Percentiles rank a stretch among this genome's conserved stretches.
Conservation (phyloP, 257 asterid species). For the Fraxinus americana region DNA sequence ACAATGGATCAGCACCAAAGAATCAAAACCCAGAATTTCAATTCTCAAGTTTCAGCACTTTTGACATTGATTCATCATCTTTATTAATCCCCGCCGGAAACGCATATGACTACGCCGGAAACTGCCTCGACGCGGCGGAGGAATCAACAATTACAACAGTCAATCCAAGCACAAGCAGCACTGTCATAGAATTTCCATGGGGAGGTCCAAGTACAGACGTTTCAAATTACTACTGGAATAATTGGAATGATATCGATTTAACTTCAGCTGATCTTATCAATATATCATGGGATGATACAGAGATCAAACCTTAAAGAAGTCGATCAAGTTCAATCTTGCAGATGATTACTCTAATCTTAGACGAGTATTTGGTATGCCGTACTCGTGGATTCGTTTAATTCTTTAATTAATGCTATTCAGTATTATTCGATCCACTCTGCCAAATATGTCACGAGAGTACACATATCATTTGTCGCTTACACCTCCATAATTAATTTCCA, state of each 20-base stretch:
- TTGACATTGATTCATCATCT: constrained; percentile 28
- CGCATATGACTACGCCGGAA: constrained; percentile 26
- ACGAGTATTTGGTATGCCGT: background rate
- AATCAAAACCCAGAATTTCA: constrained; percentile 30
- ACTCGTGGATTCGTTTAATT: background rate
- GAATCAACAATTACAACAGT: constrained; percentile 47
- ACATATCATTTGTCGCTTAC: background rate
- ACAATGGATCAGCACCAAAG: constrained; percentile 17
- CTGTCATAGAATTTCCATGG: constrained; percentile 36
- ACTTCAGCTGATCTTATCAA: constrained; percentile 36
- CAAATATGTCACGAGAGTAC: background rate
- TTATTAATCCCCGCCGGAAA: constrained; percentile 30
- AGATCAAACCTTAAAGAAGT: constrained; percentile 32
- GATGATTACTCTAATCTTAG: background rate
- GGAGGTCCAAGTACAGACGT: constrained; percentile 35
- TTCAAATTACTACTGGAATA: constrained; percentile 41
- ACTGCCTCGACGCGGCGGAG: constrained; percentile 41
- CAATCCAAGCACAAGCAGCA: constrained; percentile 34
- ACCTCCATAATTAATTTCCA: background rate
- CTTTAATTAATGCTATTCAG: background rate
- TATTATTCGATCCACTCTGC: background rate
- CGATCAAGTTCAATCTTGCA: constrained; percentile 5
- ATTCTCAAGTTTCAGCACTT: constrained; percentile 35
- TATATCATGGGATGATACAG: constrained; percentile 35
- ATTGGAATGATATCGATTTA: constrained; percentile 48